Conservation (phyloP, 768 basidiomycete genomes). For the Porphyrellus cyaneotinctus region DNA sequence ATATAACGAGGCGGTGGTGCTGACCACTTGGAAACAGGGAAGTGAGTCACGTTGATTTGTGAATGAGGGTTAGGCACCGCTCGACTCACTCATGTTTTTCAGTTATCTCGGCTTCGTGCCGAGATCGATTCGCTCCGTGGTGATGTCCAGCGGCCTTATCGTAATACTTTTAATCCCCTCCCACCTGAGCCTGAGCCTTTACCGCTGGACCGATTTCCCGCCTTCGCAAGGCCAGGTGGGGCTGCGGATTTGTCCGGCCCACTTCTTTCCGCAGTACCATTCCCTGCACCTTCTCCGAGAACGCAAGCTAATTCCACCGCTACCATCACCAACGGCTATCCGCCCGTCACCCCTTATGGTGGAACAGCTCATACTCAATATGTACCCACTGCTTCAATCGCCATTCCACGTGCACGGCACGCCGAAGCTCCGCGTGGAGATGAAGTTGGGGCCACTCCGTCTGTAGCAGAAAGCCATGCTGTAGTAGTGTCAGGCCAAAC, state of each 20-base stretch:
- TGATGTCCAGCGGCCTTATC: constrained; percentile 27
- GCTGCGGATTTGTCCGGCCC: constrained; percentile 17
- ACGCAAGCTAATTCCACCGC: constrained; percentile 3
- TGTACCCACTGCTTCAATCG: constrained; percentile 10
- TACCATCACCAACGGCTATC: constrained; percentile 17
- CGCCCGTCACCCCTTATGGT: constrained; percentile 2
- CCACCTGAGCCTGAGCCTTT: constrained; percentile 55
- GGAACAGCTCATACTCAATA: constrained; percentile 15
- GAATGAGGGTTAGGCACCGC: constrained; percentile 3
- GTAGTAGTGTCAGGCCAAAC: background rate
- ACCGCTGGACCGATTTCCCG: constrained; percentile 41
- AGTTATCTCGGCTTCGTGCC: constrained; percentile 33
- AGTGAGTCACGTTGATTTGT: constrained; percentile 21
- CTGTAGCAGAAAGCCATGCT: no score
- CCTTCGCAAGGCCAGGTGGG: constrained; percentile 36
- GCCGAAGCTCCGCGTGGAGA: constrained; percentile 22
- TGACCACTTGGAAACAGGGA: constrained; percentile 23
- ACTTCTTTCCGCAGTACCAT: constrained; percentile 21
- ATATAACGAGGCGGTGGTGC: constrained; percentile 1
- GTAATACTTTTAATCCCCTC: constrained; percentile 44
- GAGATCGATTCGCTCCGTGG: constrained; percentile 37
- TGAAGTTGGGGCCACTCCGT: no score
- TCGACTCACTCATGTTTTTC: constrained; percentile 22
- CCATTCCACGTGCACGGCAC: constrained; percentile 20
- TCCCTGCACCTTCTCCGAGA: constrained; percentile 27